Base-by-base conservation (phyloP, 78 protist genomes). In the Protostelium mycophagum region DNA sequence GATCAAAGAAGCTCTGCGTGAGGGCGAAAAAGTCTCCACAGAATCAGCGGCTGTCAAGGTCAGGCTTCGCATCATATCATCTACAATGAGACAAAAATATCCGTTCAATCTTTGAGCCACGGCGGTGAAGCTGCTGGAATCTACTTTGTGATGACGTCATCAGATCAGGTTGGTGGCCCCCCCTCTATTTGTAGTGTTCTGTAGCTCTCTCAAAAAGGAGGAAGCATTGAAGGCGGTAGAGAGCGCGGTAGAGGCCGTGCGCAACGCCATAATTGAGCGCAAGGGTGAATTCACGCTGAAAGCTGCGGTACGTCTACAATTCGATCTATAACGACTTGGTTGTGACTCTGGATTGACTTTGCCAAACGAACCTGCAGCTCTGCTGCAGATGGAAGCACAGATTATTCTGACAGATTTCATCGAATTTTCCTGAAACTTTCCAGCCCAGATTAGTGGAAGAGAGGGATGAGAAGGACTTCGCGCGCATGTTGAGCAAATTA, bases 131-230 rank as follows among this genome's bases (percentile, higher is more conserved):
- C 29, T 83, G 29, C 29, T 29, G 84, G 84, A 29, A 29, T 83
- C 29, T 29, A 29, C 36, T 73, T 5, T 10, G 85, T 37, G 0
- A 1, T 37, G n/a, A 28, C 85, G 84, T 1, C 83, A 35, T 0
- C 35, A 90, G 88, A 92, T 96, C 92, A 95, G 88, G 83, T 87
- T 98, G 29, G 90, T 95, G 0, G 98, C 99, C 0, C 98, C 99
- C n/a, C 99, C 99, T 9, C 63, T 89, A 34, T 98, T 96, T 89
- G 97, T 92, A 51, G 85, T 98, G 94, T 89, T 91, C n/a, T 90
- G 97, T 31, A 88, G 91, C 37, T 90, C 97, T n/a, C 90, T 92
- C 38, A 97, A 97, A 88, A 93, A 91, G 90, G 96, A 96, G 34
- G 88, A 86, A 87, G 99, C 98, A 85, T 84, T 96, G 88, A 51